These are phyloP conservation scores for Sambucus nigra DNA, from an alignment of 129 eudicot species.

Conservation along the genomic window DNA sequence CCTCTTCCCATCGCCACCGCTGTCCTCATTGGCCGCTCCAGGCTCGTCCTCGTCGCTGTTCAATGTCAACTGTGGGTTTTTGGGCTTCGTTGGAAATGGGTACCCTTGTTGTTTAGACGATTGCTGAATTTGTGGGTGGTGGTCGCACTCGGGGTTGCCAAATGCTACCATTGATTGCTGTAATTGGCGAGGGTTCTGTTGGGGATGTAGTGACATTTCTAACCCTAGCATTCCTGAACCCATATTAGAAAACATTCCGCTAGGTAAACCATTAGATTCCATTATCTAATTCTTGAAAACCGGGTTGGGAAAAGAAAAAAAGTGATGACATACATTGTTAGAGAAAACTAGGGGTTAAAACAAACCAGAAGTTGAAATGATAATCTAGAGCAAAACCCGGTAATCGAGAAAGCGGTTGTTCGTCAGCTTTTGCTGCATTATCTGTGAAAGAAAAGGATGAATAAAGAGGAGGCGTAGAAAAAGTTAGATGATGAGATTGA, in stretches of 20 bases:
- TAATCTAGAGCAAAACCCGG: constrained; percentile 15
- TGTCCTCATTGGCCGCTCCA: constrained; percentile 39
- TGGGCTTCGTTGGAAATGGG: constrained; percentile 34
- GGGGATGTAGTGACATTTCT: constrained; percentile 62
- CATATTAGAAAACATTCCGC: constrained; percentile 39
- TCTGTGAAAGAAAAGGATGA: not conserved
- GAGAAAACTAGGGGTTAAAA: not conserved
- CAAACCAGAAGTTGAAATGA: constrained; percentile 14
- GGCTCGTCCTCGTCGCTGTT: constrained; percentile 81
- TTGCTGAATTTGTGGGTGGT: constrained; percentile 36
- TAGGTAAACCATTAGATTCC: constrained; percentile 39
- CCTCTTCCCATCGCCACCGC: constrained; percentile 39
- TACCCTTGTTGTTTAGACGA: constrained; percentile 13
- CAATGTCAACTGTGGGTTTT: constrained; percentile 27
- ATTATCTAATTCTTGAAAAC: constrained; percentile 19
- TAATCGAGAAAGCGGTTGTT: too few relatives aligned
- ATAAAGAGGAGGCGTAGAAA: not conserved
- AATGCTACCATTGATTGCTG: constrained; percentile 29
- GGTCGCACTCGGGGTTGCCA: constrained; percentile 14
- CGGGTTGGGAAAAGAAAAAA: not conserved
- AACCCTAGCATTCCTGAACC: constrained; percentile 49
- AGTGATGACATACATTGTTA: not conserved
- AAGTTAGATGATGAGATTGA: not conserved
- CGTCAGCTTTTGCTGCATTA: too few relatives aligned
- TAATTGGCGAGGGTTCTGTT: constrained; percentile 20